Evolutionary conservation across 768 basidiomycete genomes (phyloP).

Genomic region (Fomitopsis pulvina): DNA sequence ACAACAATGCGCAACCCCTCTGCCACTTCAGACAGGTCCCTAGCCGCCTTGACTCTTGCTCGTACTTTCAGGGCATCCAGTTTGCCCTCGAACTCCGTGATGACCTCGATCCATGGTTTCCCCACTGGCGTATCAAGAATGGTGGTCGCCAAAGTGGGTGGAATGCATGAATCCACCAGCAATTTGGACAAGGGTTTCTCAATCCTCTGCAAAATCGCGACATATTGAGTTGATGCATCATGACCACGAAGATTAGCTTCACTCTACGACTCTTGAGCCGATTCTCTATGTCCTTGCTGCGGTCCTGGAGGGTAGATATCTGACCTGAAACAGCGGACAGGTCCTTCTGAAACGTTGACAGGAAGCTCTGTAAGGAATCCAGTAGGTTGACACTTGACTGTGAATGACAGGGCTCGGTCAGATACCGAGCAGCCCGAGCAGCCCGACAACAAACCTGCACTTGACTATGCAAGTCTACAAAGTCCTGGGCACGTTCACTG

Average conservation of each 20-base stretch:
- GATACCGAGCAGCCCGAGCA: neutral
- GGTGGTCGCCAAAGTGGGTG: conserved; percentile 67
- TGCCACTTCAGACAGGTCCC: conserved; percentile 74
- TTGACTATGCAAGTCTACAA: conserved; percentile 86
- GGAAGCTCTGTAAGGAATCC: conserved; percentile 82
- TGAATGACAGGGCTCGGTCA: neutral
- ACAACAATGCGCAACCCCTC: conserved; percentile 90
- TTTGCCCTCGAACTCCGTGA: conserved; percentile 75
- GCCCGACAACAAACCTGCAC: conserved; percentile 52
- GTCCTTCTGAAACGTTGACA: conserved; percentile 94
- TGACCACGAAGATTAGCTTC: conserved; percentile 21
- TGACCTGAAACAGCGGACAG: conserved; percentile 93
- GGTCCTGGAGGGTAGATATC: conserved; percentile 87
- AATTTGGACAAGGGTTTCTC: conserved; percentile 82
- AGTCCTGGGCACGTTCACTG: conserved; percentile 50
- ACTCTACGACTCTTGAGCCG: conserved; percentile 83
- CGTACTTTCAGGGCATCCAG: conserved; percentile 64
- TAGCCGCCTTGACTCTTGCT: conserved; percentile 79
- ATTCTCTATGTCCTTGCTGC: conserved; percentile 87
- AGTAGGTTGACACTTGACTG: conserved; percentile 85
- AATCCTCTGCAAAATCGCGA: conserved; percentile 59
- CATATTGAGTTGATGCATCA: neutral
- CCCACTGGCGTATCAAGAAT: conserved; percentile 83
- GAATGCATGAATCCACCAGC: conserved; percentile 72
- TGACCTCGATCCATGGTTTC: conserved; percentile 82